A percentile compares a stretch with the other conserved stretches of the same genome.
Conservation (phyloP, 1,284 basidiomycete genomes). For the Leccinum pallidistipes region DNA sequence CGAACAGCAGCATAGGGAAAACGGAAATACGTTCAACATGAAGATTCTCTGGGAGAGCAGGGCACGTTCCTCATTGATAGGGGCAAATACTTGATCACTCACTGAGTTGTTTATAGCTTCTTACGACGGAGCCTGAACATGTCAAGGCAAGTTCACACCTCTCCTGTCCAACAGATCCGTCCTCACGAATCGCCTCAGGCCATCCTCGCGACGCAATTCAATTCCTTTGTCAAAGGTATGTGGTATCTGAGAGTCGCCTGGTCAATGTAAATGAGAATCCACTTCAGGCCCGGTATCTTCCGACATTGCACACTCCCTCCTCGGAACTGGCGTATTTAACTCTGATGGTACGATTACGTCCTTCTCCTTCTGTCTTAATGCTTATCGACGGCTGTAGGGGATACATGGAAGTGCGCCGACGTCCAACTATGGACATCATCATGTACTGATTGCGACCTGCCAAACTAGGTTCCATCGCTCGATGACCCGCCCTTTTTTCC, state of each 20-base stretch:
- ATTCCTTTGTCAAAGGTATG: slow-evolving; percentile 45
- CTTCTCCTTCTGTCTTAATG: background rate
- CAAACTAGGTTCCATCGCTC: slow-evolving; percentile 50
- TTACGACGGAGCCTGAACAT: slow-evolving; percentile 41
- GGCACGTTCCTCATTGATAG: slow-evolving; percentile 19
- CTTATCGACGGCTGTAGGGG: slow-evolving; percentile 35
- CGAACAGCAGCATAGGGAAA: slow-evolving; percentile 12
- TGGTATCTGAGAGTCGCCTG: background rate
- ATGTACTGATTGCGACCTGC: slow-evolving; percentile 6
- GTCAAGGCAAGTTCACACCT: slow-evolving; percentile 34
- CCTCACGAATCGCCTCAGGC: slow-evolving; percentile 21
- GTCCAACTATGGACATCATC: background rate
- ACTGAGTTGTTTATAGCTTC: slow-evolving; percentile 15
- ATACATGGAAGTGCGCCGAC: slow-evolving; percentile 50
- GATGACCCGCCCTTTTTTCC: slow-evolving; percentile 59
- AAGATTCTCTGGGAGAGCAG: slow-evolving; percentile 35
- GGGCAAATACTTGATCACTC: background rate
- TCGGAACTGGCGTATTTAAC: slow-evolving; percentile 61
- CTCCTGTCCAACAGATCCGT: background rate
- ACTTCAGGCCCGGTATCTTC: slow-evolving; percentile 22
- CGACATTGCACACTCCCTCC: slow-evolving; percentile 36
- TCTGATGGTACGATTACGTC: slow-evolving; percentile 45
- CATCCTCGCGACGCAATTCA: slow-evolving; percentile 41
- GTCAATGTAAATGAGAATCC: slow-evolving; percentile 11
- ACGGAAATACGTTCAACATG: slow-evolving; percentile 35